phyloP scores from a whole-genome alignment of 2,329 filamentous ascomycete species.

The Colletotrichum salicis region DNA sequence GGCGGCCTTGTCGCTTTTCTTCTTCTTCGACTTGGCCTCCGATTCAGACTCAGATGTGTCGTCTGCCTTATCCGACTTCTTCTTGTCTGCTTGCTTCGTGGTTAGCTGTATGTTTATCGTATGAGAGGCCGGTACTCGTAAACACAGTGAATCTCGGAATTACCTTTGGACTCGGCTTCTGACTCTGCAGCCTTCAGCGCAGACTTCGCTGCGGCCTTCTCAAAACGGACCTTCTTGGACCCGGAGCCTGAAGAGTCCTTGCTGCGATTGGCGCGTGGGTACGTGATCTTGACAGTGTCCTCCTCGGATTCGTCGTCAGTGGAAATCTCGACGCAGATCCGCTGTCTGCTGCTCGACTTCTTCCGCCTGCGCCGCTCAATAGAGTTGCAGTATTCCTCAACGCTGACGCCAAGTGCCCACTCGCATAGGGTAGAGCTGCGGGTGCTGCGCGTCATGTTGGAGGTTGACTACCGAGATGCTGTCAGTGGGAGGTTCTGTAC shows the following conservation, averaged over 20 bases:
- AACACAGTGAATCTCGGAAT: neutral
- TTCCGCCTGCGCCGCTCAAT: constrained; percentile 22
- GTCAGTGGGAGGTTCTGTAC: neutral
- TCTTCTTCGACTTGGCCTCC: constrained; percentile 28
- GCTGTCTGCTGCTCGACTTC: constrained; percentile 40
- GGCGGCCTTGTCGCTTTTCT: constrained; percentile 1
- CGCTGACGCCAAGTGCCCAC: constrained; percentile 52
- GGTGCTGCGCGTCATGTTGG: constrained; percentile 25
- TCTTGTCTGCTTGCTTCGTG: constrained; percentile 11
- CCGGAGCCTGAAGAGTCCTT: constrained; percentile 17
- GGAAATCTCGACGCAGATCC: constrained; percentile 50
- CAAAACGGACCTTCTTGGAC: constrained; percentile 58
- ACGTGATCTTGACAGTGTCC: constrained; percentile 60
- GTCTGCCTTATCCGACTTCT: constrained; percentile 15
- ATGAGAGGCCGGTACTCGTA: constrained; percentile 19
- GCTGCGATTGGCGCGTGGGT: constrained; percentile 52
- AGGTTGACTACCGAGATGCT: neutral
- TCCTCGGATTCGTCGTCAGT: constrained; percentile 64
- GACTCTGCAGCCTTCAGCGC: constrained; percentile 47
- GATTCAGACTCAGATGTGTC: constrained; percentile 32
- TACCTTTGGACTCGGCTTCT: constrained; percentile 28
- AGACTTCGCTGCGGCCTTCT: constrained; percentile 47
- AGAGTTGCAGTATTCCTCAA: constrained; percentile 40
- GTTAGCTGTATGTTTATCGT: constrained; percentile 21
- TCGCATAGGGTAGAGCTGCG: constrained; percentile 47